Evolutionary conservation across 1,284 basidiomycete genomes (phyloP), one percentile per base, ranked within the genome.

Genomic region (Tremellales sp.): DNA sequence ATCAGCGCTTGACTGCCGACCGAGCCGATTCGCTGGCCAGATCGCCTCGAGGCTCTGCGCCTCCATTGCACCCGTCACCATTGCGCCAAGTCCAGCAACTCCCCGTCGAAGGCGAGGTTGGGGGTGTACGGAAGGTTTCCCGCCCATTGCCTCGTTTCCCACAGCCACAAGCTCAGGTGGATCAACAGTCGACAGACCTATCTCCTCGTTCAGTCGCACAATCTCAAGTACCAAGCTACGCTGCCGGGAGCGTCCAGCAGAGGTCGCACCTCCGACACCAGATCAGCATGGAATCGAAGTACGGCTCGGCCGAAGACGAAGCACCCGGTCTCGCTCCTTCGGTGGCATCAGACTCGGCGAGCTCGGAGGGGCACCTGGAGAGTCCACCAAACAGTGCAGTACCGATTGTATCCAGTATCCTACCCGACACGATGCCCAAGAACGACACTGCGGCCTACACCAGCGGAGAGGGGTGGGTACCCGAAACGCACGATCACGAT

Each of bases 301-400:
- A 46, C 21, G 51, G 42, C 22, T 45, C 47, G 8, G 46, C 36
- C 8, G 55, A 57, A 40, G 43, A 39, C 27, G 51, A 51, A 13
- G 15, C 54, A n/a, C 67, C 67, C 10, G 64, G 54, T 3, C 55
- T 70, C 3, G 63, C 67, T 3, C 64, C 65, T 1, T 65, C 64
- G 5, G 50, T 65, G 23, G 65, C 60, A 3, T 59, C 58, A 4
- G 67, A 68, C 44, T 66, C 65, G 19, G 66, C 51, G 3, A 62
- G 61, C 6, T 66, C 64, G 36, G 66, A 62, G 24, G 61, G 57
- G 10, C 52, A 60, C 33, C 40, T 65, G 11, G 61, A 65, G 5
- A 61, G 58, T 5, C 64, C 64, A 1, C 60, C 53, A 6, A 43
- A 45, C 15, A 24, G 21, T 27, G 23, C n/a, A 12, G 12, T 39